A percentile compares a stretch with the other conserved stretches of the same genome.
Evolutionary conservation across 768 basidiomycete genomes (phyloP).

Genomic region (Clavaria fumosa): DNA sequence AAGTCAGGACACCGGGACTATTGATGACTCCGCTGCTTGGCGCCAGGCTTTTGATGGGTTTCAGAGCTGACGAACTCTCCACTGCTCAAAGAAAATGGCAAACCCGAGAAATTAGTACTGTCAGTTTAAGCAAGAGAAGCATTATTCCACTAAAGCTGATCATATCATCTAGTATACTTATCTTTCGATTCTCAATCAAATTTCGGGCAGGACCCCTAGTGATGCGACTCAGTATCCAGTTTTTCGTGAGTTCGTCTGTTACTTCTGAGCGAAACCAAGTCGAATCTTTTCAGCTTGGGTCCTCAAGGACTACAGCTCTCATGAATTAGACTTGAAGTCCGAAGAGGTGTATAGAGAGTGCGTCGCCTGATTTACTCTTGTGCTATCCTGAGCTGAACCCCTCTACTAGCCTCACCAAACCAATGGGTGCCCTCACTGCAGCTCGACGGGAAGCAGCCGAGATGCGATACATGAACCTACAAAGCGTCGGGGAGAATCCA

Average conservation of each 20-base stretch:
- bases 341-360: slow-evolving; percentile 59
- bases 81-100: slow-evolving; percentile 78
- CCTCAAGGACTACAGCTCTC: slow-evolving; percentile 67
- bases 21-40: slow-evolving; percentile 42
- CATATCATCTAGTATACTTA: slow-evolving; percentile 88
- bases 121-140: no score
- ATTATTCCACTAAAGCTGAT: no score
- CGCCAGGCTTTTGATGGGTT: slow-evolving; percentile 33
- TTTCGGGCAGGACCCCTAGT: slow-evolving; percentile 84
- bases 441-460: slow-evolving; percentile 62
- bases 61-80: slow-evolving; percentile 43
- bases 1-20: slow-evolving; percentile 33
- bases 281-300: slow-evolving; percentile 60
- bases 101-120: slow-evolving; percentile 82
- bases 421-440: slow-evolving; percentile 81
- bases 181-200: slow-evolving; percentile 76
- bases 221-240: slow-evolving; percentile 93
- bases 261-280: not conserved
- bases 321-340: slow-evolving; percentile 46
- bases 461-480: slow-evolving; percentile 56
- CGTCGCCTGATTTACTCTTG: slow-evolving; percentile 13
- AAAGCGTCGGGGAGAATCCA: slow-evolving; percentile 71
- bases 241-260: slow-evolving; percentile 41
- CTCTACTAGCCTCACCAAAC: slow-evolving; percentile 48
- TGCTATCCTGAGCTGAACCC: not conserved